These are phyloP conservation scores for Talaromyces atroroseus DNA, from an alignment of 2,329 filamentous ascomycete species.

Conservation along the genomic window DNA sequence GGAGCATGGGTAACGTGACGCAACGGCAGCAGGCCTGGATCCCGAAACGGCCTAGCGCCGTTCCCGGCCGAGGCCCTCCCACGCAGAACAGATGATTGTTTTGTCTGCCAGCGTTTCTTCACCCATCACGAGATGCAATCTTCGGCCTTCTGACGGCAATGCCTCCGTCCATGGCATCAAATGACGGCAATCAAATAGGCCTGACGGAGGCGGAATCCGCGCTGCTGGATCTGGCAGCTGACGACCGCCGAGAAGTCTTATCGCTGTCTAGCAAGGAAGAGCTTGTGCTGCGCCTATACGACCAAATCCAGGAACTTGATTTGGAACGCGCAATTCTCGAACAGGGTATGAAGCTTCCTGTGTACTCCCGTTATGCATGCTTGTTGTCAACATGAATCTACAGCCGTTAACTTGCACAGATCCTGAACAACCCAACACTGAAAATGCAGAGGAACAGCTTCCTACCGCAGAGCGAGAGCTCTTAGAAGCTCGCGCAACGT, in stretches of 20 bases:
- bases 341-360: constrained; percentile 29
- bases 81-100: neutral
- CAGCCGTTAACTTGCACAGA: no score
- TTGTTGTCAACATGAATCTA: no score
- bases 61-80: neutral
- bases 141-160: constrained; percentile 9
- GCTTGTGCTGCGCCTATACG: constrained; percentile 63
- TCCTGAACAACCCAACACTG: constrained; percentile 37
- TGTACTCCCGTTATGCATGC: neutral
- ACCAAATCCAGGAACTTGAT: constrained; percentile 64
- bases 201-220: constrained; percentile 25
- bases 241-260: constrained; percentile 44
- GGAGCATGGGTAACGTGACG: constrained; percentile 12
- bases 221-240: constrained; percentile 38
- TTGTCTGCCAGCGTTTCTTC: neutral
- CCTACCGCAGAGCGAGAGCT: constrained; percentile 57
- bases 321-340: constrained; percentile 65
- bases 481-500: constrained; percentile 64
- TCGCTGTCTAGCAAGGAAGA: constrained; percentile 62
- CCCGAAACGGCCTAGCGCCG: constrained; percentile 10
- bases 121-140: constrained; percentile 15
- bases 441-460: constrained; percentile 50
- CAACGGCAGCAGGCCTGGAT: constrained; percentile 2
- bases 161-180: constrained; percentile 30
- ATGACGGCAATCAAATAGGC: constrained; percentile 19